Evolutionary conservation across 2,329 filamentous ascomycete genomes (phyloP).

Genomic region (Aspergillus sp.): DNA sequence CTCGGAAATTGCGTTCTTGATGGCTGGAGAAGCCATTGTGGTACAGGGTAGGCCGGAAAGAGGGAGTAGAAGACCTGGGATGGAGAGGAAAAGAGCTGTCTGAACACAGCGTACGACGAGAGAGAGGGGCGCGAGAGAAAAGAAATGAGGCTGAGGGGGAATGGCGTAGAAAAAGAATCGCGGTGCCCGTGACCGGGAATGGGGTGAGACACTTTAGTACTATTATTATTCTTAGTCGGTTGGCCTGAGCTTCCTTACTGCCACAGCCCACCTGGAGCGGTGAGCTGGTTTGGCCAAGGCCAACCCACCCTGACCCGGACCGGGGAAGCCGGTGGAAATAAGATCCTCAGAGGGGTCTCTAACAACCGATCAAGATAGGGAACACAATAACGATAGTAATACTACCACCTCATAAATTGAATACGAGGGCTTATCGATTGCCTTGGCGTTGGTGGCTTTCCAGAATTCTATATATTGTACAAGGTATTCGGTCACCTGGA

Average conservation of each 20-base stretch:
- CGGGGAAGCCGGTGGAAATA: constrained; percentile 2
- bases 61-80: background rate
- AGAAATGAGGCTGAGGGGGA: constrained; percentile 5
- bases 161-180: constrained; percentile 9
- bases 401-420: no score
- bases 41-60: constrained; percentile 18
- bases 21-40: constrained; percentile 41
- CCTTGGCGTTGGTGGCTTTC: background rate
- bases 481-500: constrained; percentile 11
- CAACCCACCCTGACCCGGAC: background rate
- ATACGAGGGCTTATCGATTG: no score
- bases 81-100: constrained; percentile 2
- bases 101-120: background rate
- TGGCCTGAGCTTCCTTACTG: constrained; percentile 11
- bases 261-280: constrained; percentile 16
- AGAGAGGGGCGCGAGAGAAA: background rate
- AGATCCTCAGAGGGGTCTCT: background rate
- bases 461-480: background rate
- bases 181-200: constrained; percentile 5
- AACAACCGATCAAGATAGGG: no score
- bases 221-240: constrained; percentile 9
- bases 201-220: constrained; percentile 12
- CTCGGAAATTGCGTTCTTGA: constrained; percentile 45
- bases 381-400: background rate
- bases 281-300: constrained; percentile 9